These are phyloP conservation scores for Marasmius fiardii DNA, from an alignment of 1,284 basidiomycete species.

Conservation along the genomic window DNA sequence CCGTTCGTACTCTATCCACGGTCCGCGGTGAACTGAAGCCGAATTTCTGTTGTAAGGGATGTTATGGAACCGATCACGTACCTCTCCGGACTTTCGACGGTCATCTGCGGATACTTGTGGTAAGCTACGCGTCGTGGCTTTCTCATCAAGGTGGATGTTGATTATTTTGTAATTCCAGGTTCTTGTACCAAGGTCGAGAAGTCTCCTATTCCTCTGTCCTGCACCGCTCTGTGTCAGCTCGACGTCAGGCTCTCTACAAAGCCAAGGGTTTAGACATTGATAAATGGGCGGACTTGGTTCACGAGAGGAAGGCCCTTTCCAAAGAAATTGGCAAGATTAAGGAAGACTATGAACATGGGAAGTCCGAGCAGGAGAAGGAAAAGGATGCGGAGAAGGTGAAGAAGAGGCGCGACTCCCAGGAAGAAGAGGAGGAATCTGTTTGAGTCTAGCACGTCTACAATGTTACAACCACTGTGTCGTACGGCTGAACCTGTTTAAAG, in stretches of 20 bases:
- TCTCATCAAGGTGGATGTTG: too few species aligned
- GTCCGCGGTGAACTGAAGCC: background rate
- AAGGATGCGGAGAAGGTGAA: slow-evolving; percentile 14
- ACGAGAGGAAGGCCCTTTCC: slow-evolving; percentile 47
- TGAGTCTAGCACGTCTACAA: too few species aligned
- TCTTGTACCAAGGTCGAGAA: slow-evolving; percentile 64
- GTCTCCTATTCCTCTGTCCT: slow-evolving; percentile 67
- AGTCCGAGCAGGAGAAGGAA: slow-evolving; percentile 16
- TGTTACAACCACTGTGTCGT: too few species aligned
- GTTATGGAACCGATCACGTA: slow-evolving; percentile 71
- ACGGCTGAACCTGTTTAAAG: too few species aligned
- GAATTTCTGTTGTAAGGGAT: slow-evolving; percentile 39
- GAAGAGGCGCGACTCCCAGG: background rate
- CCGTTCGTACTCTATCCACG: background rate
- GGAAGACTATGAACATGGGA: slow-evolving; percentile 58
- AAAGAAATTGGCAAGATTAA: slow-evolving; percentile 57
- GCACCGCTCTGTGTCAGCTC: slow-evolving; percentile 50
- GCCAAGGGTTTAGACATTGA: slow-evolving; percentile 62
- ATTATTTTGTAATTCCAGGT: slow-evolving; percentile 29
- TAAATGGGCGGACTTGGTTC: slow-evolving; percentile 51
- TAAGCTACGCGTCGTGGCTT: slow-evolving; percentile 17
- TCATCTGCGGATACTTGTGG: slow-evolving; percentile 60
- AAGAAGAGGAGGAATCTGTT: too few species aligned
- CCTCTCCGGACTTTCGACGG: slow-evolving; percentile 56
- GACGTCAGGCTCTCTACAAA: slow-evolving; percentile 55